Conservation (phyloP, 2,329 filamentous ascomycete species). For the Talaromyces amestolkiae region DNA sequence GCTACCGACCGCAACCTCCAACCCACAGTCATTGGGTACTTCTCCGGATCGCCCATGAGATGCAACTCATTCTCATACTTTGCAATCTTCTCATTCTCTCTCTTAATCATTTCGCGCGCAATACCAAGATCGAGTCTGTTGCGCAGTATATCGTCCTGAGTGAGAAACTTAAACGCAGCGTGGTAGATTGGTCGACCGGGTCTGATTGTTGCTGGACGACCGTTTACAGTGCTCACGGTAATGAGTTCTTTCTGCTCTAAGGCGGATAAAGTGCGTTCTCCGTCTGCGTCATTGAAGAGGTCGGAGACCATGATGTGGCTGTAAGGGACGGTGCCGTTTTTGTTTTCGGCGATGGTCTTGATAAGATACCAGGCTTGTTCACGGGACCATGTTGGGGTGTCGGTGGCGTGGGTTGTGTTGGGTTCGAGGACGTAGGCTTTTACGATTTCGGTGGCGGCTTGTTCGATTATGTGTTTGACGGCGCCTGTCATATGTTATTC, state of each 20-base stretch:
- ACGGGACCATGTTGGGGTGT: constrained; percentile 62
- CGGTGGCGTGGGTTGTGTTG: constrained; percentile 52
- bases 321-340: constrained; percentile 65
- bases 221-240: constrained; percentile 67
- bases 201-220: constrained; percentile 72
- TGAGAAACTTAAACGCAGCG: constrained; percentile 73
- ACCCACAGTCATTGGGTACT: constrained; percentile 65
- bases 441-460: constrained; percentile 83
- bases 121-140: constrained; percentile 72
- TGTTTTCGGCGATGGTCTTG: constrained; percentile 68
- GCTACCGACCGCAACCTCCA: constrained; percentile 70
- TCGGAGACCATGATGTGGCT: constrained; percentile 79
- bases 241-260: constrained; percentile 86
- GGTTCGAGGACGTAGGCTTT: constrained; percentile 79
- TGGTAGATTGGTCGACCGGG: constrained; percentile 84
- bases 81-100: constrained; percentile 71
- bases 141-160: constrained; percentile 68
- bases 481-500: constrained; percentile 52
- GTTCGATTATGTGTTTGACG: constrained; percentile 82
- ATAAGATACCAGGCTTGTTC: constrained; percentile 91
- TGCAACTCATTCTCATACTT: constrained; percentile 76
- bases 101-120: constrained; percentile 65
- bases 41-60: constrained; percentile 67
- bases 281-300: constrained; percentile 65
- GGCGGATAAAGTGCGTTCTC: constrained; percentile 72